Evolutionary conservation across 306 rosid genomes (phyloP), one percentile per base, ranked within the genome.

Genomic region (Prinsepia uniflora): DNA sequence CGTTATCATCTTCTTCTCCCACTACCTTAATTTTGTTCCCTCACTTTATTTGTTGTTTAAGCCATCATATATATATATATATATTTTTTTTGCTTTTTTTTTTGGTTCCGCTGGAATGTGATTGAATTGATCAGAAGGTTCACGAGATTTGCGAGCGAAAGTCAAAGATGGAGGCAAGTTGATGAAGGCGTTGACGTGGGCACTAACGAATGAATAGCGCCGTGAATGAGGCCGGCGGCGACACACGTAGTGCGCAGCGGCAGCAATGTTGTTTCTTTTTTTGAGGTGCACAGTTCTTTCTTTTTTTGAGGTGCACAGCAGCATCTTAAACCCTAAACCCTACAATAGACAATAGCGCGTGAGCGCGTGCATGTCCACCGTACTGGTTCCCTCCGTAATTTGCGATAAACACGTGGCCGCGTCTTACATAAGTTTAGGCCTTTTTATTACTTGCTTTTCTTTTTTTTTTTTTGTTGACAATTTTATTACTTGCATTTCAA

Each of bases 401-500:
- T 11, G 18, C 67, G 72, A 19, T 22, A 7, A 8, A 65, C 57
- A 44, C 78, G 72, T 65, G 65, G 56, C 67, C 72, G 8, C 53
- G 53, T 52, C 18, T 43, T 2, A 34, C 18, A 68, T 52, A 36
- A 13, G 39, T 24, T 42, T 30, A 30, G 36, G 36, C 4, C 2
- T 1, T 50, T 50, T 15, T 50, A 15, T 50, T 1, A 50, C 8
- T 50, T 17, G 10, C 56, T 52, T 52, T n/a, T 52, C n/a, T n/a
- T n/a, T n/a, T n/a, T n/a, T n/a, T n/a, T n/a, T n/a, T n/a, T n/a
- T n/a, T n/a, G n/a, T n/a, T n/a, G n/a, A n/a, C n/a, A n/a, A n/a
- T 50, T 50, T 15, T 50, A 15, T 50, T 1, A 50, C 8, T 50
- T 17, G 10, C 56, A 17, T 52, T n/a, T 52, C n/a, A n/a, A n/a